Base-by-base conservation (phyloP, 1,284 basidiomycete species). In the Pterula multifida region DNA sequence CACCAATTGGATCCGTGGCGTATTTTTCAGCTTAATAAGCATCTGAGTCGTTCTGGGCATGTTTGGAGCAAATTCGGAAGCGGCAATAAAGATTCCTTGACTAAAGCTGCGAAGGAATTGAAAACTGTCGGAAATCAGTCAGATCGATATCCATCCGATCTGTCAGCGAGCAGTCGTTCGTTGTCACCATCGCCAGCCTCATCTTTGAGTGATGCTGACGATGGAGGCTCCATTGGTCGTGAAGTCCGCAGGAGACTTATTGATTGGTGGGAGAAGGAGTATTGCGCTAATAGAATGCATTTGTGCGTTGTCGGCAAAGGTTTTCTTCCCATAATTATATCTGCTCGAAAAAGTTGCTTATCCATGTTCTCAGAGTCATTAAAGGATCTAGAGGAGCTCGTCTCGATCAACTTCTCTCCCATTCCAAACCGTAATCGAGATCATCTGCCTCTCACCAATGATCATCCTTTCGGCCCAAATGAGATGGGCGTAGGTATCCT, bases 1-100 rank as follows among this genome's bases (percentile, higher is more conserved):
- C 77, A 92, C 49, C 95, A 98, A 67, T 73, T 72, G n/a, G 95
- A 98, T 64, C 71, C 86, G 61, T 98, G 94, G 93, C 81, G 96
- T n/a, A 82, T 94, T 51, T 98, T 90, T 68, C 96, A 99, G 67
- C 71, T 98, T 23, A 93, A 92, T 67, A 98, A 99, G 68, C 79
- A 85, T 56, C 78, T 97, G 36, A 86, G 81, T 50, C 82, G 79
- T 56, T 72, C 74, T 1, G 83, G 83, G 1, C 95, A 98, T 64
- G 78, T 81, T 1, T 98, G 91, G 81, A 80, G 77, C 57, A 96
- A 98, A 64, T 99, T 99, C 61, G 91, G 91, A 1, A 95, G 88
- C 3, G 96, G 96, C 2, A 90, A 92, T 66, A 79, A 85, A 54
- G 79, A 88, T 50, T 92, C 87, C 51, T 70, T 99, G 50, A 89